Evolutionary conservation across 192 early-diverging fungal genomes (phyloP).

Genomic region (Lunasporangiospora selenospora): DNA sequence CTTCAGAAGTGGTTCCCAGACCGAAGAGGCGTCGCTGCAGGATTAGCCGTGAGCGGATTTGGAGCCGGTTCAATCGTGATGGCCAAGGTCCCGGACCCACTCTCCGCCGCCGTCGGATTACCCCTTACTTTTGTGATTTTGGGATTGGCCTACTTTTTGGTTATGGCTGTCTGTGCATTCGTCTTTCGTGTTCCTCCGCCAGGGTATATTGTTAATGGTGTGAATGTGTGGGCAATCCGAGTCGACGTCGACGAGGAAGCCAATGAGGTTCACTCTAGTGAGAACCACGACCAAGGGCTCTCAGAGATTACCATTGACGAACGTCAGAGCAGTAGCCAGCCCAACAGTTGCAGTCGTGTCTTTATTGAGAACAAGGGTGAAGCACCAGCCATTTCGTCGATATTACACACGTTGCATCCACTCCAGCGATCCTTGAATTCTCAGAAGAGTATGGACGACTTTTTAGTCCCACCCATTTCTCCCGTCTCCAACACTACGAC

Average conservation of each 20-base stretch:
- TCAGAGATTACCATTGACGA: conserved; percentile 7
- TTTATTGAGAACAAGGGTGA: not conserved
- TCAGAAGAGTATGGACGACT: conserved; percentile 22
- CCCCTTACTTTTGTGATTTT: conserved; percentile 71
- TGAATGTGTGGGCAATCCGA: conserved; percentile 54
- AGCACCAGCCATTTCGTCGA: conserved; percentile 2
- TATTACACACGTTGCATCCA: conserved; percentile 15
- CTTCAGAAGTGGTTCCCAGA: conserved; percentile 72
- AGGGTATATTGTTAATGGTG: conserved; percentile 69
- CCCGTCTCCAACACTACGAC: conserved; percentile 18
- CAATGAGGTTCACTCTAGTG: not conserved
- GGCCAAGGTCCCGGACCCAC: conserved; percentile 66
- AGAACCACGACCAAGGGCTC: conserved; percentile 4
- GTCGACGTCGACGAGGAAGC: conserved; percentile 26
- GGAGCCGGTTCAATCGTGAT: conserved; percentile 76
- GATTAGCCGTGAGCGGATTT: conserved; percentile 77
- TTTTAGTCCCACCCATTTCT: conserved; percentile 9
- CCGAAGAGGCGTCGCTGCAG: conserved; percentile 62
- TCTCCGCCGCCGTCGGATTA: conserved; percentile 61
- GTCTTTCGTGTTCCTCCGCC: conserved; percentile 68
- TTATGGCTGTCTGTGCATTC: conserved; percentile 62
- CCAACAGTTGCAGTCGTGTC: not conserved
- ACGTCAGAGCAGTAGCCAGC: not conserved
- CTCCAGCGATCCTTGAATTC: conserved; percentile 11
- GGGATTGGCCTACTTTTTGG: conserved; percentile 64